Evolutionary conservation across 306 rosid species (phyloP), one percentile per base, ranked within the genome.

Genomic region (Lotus japonicus): DNA sequence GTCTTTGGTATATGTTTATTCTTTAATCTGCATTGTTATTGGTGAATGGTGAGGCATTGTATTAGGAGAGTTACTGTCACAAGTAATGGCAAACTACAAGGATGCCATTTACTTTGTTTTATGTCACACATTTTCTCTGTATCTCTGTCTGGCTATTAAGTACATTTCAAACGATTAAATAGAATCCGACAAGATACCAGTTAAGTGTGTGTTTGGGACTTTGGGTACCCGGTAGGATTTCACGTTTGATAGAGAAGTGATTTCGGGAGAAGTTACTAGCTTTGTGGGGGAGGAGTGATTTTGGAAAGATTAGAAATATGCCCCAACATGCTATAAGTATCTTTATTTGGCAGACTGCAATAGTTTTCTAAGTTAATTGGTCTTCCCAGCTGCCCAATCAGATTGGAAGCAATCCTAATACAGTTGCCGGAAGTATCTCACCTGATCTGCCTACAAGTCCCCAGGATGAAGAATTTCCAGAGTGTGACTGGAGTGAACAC

Each of bases 401-500:
- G 77, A 54, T 70, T 11, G 80, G 84, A 77, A 60, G 51, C 79
- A 75, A 64, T 61, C 58, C 77, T 46, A 81, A 57, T 70, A 77
- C 77, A 68, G 63, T 59, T 79, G 78, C 76, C 36, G 58, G 73
- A 56, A 66, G 73, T 51, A 70, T 58, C 36, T 64, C 82, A 9
- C 75, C 87, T 48, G 74, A 73, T 31, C 45, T 73, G 62, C 84
- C 79, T 77, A 66, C 64, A 49, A 58, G 74, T 73, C 63, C 81
- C 17, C 64, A 76, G 39, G 82, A 55, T 39, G 83, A 85, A 58
- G 80, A 73, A 57, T 9, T 44, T 80, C 73, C 80, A 48, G 98
- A 88, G 38, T 86, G 89, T 82, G 92, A 90, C 66, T 94, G 99
- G 99, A 90, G 97, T 65, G 95, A 90, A 78, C 95, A 86, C 67